A percentile compares a stretch with the other conserved stretches of the same genome.
phyloP scores from a whole-genome alignment of 2,329 filamentous ascomycete species.

The Xylaria sp. region DNA sequence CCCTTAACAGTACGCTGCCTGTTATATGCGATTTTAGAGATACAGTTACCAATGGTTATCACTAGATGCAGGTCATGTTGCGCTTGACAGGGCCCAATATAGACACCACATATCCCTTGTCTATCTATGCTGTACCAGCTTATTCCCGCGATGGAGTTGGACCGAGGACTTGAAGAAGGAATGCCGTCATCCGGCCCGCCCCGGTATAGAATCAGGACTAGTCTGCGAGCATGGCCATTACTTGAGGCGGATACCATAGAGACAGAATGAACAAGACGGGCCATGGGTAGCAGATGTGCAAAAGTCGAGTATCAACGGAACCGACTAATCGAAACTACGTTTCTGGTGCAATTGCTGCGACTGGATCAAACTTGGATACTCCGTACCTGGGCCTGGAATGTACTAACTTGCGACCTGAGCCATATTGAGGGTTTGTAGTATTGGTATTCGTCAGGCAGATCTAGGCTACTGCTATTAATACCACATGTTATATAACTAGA shows the following conservation, averaged over 20 bases:
- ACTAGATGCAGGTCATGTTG: neutral
- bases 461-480: conserved; percentile 5
- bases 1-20: neutral
- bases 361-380: neutral
- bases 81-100: neutral
- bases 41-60: neutral
- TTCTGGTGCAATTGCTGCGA: neutral
- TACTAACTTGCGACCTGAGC: conserved; percentile 8
- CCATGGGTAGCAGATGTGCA: too few relatives aligned
- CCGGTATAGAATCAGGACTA: conserved; percentile 16
- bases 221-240: neutral
- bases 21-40: neutral
- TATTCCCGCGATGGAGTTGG: conserved; percentile 5
- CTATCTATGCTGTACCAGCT: neutral
- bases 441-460: neutral
- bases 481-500: neutral
- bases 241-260: neutral
- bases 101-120: neutral
- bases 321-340: too few relatives aligned
- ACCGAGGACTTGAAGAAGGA: conserved; percentile 7
- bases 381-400: conserved; percentile 7
- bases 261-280: neutral
- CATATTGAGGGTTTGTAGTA: conserved; percentile 7
- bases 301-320: too few relatives aligned
- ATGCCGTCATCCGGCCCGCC: conserved; percentile 13